Percentiles rank a stretch among this genome's conserved stretches.
phyloP scores from a whole-genome alignment of 768 basidiomycete genomes.

The Naganishia friedmannii region DNA sequence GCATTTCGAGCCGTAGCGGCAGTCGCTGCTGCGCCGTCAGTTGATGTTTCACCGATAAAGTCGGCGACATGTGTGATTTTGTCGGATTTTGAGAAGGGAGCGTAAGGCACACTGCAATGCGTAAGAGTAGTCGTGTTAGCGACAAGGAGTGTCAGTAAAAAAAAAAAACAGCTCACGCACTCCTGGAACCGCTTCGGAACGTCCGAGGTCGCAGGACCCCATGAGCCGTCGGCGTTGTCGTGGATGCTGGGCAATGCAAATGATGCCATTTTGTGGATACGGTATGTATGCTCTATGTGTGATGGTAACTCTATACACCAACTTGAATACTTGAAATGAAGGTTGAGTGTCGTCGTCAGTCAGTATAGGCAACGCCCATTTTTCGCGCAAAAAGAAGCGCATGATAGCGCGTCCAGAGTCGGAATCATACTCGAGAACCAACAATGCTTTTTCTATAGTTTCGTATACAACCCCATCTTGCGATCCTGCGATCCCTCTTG shows the following conservation, averaged over 20 bases:
- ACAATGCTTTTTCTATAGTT: neutral
- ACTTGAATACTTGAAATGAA: neutral
- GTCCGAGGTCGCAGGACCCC: slow-evolving; percentile 56
- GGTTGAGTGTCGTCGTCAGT: neutral
- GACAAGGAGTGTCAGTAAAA: neutral
- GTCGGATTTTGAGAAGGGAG: slow-evolving; percentile 97
- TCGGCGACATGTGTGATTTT: slow-evolving; percentile 96
- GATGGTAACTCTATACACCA: neutral
- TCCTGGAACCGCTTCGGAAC: slow-evolving; percentile 91
- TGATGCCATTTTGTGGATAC: slow-evolving; percentile 60
- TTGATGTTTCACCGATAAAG: slow-evolving; percentile 74
- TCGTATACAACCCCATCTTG: slow-evolving; percentile 9
- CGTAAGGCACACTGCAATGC: slow-evolving; percentile 73
- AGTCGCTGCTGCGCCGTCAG: slow-evolving; percentile 53
- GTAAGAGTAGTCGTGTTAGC: slow-evolving; percentile 9
- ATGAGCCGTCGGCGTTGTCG: slow-evolving; percentile 89
- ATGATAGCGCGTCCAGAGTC: slow-evolving; percentile 12
- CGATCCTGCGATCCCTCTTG: neutral
- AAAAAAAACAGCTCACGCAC: slow-evolving; percentile 44
- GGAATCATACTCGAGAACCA: neutral
- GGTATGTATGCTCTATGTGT: no score
- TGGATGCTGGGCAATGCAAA: slow-evolving; percentile 78
- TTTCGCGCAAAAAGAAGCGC: slow-evolving; percentile 5
- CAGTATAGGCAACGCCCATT: no score
- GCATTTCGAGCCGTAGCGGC: slow-evolving; percentile 30